Base-by-base conservation (phyloP, 2,329 filamentous ascomycete genomes). In the Akanthomyces uredinophilus region DNA sequence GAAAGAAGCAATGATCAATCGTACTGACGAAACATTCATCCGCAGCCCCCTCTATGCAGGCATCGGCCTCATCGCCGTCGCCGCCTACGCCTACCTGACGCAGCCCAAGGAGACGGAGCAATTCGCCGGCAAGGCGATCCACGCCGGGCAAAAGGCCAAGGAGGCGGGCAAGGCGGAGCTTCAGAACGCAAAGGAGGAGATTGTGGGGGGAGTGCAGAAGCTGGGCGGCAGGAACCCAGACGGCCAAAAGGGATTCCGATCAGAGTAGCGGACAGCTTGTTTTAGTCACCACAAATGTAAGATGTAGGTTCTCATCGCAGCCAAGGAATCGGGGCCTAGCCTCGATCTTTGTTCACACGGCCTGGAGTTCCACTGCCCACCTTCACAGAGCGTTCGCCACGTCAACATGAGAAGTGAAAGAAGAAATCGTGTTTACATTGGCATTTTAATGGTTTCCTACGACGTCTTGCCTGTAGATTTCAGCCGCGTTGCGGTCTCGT, bases 31-130 rank as follows among this genome's bases (percentile, higher is more conserved):
- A 13, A 4, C 29, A 11, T 41, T 24, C 2, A 5, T 0, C 5
- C n/a, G 47, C n/a, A 75, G 73, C 69, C 49, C 70, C 27, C 65
- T 65, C 14, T 67, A 74, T n/a, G 72, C 65, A 0, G 72, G 69
- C 2, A 70, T 67, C 2, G 71, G 63, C 7, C 65, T 72, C 16
- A 62, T 69, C 5, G 16, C 71, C 13, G 52, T 69, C 2, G 70
- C 68, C 14, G 70, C 65, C 8, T 63, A 70, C 56, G 69, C 65
- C 24, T 73, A 74, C 64, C 57, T 75, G 47, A 66, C 69, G 18
- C 53, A 58, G 54, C 61, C 61, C 13, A 51, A 51, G 29, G 54
- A 62, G 39, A 29, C 53, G 27, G 20, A 61, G 14, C 14, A 41
- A 16, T 14, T n/a, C 29, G 59, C 50, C 4, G 59, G 59, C 41